Base-by-base conservation (phyloP, 768 basidiomycete genomes). In the Neoboletus magnificus region DNA sequence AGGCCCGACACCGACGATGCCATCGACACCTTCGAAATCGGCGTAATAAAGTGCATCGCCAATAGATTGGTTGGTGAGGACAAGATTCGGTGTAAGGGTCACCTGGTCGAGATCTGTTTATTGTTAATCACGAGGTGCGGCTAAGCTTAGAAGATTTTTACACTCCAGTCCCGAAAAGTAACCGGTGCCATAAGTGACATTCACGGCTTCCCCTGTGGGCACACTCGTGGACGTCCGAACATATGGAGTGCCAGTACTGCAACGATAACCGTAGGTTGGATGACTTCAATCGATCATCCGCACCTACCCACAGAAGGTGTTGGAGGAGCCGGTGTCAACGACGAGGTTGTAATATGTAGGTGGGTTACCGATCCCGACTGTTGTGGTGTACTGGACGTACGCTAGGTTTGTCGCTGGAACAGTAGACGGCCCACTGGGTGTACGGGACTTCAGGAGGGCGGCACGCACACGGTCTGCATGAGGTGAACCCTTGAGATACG, bases 161-260 rank as follows among this genome's bases (percentile, higher is more conserved):
- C 65, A 80, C 57, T 78, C 77, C 36, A 63, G 66, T 22, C 77
- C 76, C n/a, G 18, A 10, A 39, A 39, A 39, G 37, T 39, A 20
- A n/a, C 37, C 67, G 1, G 1, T 0, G 4, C 62, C 60, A 47
- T 53, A 68, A 9, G 42, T 49, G 4, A 53, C 44, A 5, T 16
- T 39, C 10, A 68, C 54, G 4, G n/a, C 3, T 33, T 63, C 15
- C 5, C 69, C 71, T 15, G 70, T 72, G 27, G 62, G 44, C 16
- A 59, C 11, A 50, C 65, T 67, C 2, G 64, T 69, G 20, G 55
- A 47, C 11, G 67, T 69, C 23, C 41, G 59, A 40, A 56, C 48
- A 36, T 65, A 71, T 30, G 44, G 33, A 13, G 7, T 61, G 11
- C 57, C 63, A n/a, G 64, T 63, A 13, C 71, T 67, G 37, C 6